Evolutionary conservation across 2,329 filamentous ascomycete genomes (phyloP).

Genomic region (Penicillium decumbens): DNA sequence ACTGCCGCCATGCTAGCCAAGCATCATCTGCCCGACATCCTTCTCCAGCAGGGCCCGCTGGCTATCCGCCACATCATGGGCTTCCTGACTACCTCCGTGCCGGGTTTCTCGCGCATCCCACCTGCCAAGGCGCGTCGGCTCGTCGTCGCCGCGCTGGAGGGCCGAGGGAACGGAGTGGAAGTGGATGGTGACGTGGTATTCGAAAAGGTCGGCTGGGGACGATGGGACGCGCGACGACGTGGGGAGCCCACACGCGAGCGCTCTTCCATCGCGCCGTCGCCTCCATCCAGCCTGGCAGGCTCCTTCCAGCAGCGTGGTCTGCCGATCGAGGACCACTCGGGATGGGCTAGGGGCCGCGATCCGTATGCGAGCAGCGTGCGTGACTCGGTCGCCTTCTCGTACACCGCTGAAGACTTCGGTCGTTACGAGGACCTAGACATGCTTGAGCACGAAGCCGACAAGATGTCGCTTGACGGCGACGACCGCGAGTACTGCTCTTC

Average conservation of each 20-base stretch:
- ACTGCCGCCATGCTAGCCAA: constrained; percentile 80
- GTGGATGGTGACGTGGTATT: constrained; percentile 60
- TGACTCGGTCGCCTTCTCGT: constrained; percentile 70
- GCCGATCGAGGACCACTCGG: constrained; percentile 43
- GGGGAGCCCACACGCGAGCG: constrained; percentile 51
- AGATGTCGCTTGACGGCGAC: constrained; percentile 82
- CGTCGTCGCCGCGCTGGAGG: constrained; percentile 87
- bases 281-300: constrained; percentile 49
- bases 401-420: constrained; percentile 58
- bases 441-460: constrained; percentile 82
- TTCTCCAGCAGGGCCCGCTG: constrained; percentile 82
- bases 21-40: constrained; percentile 82
- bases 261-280: constrained; percentile 42
- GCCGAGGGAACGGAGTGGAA: constrained; percentile 57
- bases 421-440: constrained; percentile 59
- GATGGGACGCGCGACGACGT: constrained; percentile 80
- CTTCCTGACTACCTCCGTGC: constrained; percentile 86
- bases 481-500: constrained; percentile 60
- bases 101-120: constrained; percentile 83
- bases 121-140: constrained; percentile 85
- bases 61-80: constrained; percentile 95
- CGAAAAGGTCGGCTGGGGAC: constrained; percentile 95
- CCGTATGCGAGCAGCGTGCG: constrained; percentile 59
- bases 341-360: constrained; percentile 34
- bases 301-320: constrained; percentile 45